Base-by-base conservation (phyloP, 768 basidiomycete species). In the Lentinula guzmanii region DNA sequence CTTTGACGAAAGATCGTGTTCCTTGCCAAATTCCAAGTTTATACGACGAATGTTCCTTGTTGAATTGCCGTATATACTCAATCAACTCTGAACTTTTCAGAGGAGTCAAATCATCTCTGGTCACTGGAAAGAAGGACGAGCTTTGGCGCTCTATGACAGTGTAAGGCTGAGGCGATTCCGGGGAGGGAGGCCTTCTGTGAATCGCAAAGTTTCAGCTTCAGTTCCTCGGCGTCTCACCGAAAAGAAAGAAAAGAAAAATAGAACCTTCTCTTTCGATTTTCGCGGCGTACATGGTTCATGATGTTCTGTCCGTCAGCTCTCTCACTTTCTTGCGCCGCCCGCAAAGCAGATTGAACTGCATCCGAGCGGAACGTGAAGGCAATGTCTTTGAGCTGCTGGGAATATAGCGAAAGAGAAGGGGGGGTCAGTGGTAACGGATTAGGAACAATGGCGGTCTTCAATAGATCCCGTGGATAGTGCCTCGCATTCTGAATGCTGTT, bases 81-180 rank as follows among this genome's bases (percentile, higher is more conserved):
- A 76, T 60, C 21, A 91, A 72, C 4, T 72, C 78, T 28, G 79
- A 79, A 35, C 77, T 72, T 18, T 74, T 71, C 57, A 90, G 69
- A 2, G 76, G 71, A 0, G 70, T 64, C 18, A 69, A 66, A 4
- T 74, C 75, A 1, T 72, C 74, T 52, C 77, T 77, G 2, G 68
- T 59, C 16, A 68, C 62, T 35, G 81, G 81, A 54, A 86, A 84
- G 16, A 81, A 68, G 2, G 76, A 74, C 42, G 70, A 66, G 46
- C 31, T 66, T 33, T 71, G 75, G n/a, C 72, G 74, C 21, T 80
- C 78, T 7, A 75, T 72, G 1, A 77, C 74, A 33, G 80, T 70
- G 64, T 82, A 86, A 0, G 86, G 83, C 61, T 83, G 80, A 5
- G 87, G 86, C 0, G 87, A 87, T 24, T 80, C 82, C 83, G 66